phyloP scores from a whole-genome alignment of 2,329 filamentous ascomycete genomes.

The Akanthomyces muscarius region DNA sequence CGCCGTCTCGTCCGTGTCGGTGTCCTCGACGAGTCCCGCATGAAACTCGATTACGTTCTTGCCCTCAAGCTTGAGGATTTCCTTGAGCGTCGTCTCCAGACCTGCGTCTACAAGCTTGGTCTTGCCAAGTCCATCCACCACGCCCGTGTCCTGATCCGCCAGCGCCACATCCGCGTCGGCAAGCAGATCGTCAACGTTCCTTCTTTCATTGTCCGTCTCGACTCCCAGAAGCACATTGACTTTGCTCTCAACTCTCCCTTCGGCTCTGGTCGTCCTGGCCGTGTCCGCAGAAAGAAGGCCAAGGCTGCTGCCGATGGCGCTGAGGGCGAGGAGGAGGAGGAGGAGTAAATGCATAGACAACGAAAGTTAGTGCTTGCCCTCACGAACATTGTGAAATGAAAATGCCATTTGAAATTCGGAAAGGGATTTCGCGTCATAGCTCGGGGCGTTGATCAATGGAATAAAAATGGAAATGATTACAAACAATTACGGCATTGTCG shows the following conservation, averaged over 20 bases:
- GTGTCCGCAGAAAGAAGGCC: constrained; percentile 99
- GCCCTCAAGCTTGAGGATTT: constrained; percentile 99
- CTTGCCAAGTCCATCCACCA: constrained; percentile 99
- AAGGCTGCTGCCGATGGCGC: constrained; percentile 86
- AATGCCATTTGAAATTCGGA: constrained; percentile 34
- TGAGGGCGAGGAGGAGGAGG: constrained; percentile 80
- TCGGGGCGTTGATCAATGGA: constrained; percentile 50
- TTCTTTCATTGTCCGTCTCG: constrained; percentile 98
- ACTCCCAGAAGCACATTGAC: constrained; percentile 99
- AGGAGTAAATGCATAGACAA: constrained; percentile 53
- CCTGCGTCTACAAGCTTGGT: constrained; percentile 99
- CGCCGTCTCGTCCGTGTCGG: constrained; percentile 99
- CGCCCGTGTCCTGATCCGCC: constrained; percentile 98
- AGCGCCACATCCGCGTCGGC: constrained; percentile 99
- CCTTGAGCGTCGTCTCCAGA: constrained; percentile 99
- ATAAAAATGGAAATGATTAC: constrained; percentile 35
- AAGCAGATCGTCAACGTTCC: constrained; percentile 99
- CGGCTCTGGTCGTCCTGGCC: constrained; percentile 92
- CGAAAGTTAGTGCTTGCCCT: constrained; percentile 29
- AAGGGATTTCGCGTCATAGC: constrained; percentile 42
- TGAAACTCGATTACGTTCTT: constrained; percentile 99
- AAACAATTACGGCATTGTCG: constrained; percentile 8
- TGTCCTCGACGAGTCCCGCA: constrained; percentile 99
- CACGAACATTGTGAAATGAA: constrained; percentile 29
- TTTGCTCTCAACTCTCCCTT: constrained; percentile 97